phyloP scores from a whole-genome alignment of 352 stramenopile species.

The Thalassiosira mediterranea region DNA sequence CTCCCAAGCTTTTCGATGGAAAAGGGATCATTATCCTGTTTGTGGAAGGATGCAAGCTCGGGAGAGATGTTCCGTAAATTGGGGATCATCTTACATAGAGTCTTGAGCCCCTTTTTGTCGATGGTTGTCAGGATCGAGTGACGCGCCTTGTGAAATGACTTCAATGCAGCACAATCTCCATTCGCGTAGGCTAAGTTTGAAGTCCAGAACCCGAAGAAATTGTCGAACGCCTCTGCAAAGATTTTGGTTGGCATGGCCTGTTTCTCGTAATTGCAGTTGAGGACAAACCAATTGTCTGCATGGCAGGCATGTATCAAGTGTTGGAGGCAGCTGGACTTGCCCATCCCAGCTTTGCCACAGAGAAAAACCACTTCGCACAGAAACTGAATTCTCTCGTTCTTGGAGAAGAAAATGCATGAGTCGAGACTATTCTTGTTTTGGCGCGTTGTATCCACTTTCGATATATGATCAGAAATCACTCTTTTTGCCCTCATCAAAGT shows the following conservation, averaged over 20 bases:
- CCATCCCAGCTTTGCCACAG: conserved; percentile 10
- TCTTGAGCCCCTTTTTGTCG: not conserved
- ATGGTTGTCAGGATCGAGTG: not conserved
- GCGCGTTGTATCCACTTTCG: too few relatives aligned
- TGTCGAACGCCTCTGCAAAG: conserved; percentile 17
- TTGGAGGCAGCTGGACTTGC: conserved; percentile 13
- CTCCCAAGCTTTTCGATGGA: not conserved
- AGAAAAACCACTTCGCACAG: conserved; percentile 17
- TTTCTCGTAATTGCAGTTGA: conserved; percentile 35
- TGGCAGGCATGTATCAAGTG: conserved; percentile 9
- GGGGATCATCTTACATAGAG: not conserved
- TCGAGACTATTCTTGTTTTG: conserved; percentile 1
- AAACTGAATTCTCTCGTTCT: conserved; percentile 2
- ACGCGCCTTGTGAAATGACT: not conserved
- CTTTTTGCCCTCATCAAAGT: conserved; percentile 10
- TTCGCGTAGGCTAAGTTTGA: not conserved
- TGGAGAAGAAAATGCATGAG: not conserved
- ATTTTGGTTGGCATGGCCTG: conserved; percentile 5
- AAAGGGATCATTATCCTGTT: not conserved
- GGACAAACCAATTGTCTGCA: conserved; percentile 25
- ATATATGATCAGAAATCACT: too few relatives aligned
- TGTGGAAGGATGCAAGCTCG: not conserved
- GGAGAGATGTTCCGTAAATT: not conserved
- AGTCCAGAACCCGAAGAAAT: conserved; percentile 23
- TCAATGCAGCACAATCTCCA: not conserved